Conservation (phyloP, 2,329 filamentous ascomycete species). For the Fusarium agapanthi region DNA sequence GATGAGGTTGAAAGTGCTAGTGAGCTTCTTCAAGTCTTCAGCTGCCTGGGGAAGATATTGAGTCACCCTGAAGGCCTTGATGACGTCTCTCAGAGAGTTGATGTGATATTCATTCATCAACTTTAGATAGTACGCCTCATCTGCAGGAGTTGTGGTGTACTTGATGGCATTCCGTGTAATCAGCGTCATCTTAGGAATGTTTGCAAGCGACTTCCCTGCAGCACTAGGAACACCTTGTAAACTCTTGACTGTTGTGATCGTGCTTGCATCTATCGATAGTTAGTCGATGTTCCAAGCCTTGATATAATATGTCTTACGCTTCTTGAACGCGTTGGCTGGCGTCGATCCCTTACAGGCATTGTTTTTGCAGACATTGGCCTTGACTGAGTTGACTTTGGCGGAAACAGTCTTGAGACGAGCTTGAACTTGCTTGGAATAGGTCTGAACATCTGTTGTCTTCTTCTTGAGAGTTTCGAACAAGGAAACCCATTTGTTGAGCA, state of each 20-base stretch:
- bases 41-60: neutral
- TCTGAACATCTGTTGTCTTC: slow-evolving; percentile 4
- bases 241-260: neutral
- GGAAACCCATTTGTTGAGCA: slow-evolving; percentile 10
- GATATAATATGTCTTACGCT: neutral
- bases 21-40: neutral
- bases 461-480: slow-evolving; percentile 5
- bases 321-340: neutral
- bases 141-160: neutral
- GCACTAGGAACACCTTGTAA: neutral
- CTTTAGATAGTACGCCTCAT: neutral
- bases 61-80: neutral
- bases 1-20: neutral
- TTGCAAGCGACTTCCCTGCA: neutral
- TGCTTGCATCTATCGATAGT: neutral
- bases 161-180: neutral
- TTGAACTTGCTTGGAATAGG: slow-evolving; percentile 1
- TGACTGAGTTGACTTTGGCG: neutral
- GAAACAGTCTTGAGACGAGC: slow-evolving; percentile 4
- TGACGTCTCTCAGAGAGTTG: neutral
- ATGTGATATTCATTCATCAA: neutral
- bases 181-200: neutral
- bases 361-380: neutral
- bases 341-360: neutral
- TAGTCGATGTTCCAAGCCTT: fast-evolving